Base-by-base conservation (phyloP, 176 grass and related monocot species). In the Oryza rufipogon region DNA sequence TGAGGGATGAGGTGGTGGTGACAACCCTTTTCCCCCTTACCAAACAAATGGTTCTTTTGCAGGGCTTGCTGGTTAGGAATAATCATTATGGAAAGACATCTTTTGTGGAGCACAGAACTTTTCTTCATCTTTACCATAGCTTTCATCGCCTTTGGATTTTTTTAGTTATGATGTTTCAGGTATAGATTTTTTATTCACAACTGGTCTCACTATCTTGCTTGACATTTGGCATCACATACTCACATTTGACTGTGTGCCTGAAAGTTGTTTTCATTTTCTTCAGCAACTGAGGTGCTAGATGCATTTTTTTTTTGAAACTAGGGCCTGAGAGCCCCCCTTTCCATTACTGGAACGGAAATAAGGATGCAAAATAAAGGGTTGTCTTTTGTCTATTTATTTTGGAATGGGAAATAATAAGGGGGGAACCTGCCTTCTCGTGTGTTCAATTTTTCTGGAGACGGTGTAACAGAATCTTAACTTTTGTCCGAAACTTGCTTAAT, bases 81-180 rank as follows among this genome's bases (percentile, higher is more conserved):
- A 89, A 95, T 75, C 96, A 90, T 93, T 98, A 95, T 56, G 95
- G 95, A 58, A 97, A 97, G 81, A 97, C 95, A 51, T 94, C 92
- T 86, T 97, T 97, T 86, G 95, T 97, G 63, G 95, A 97, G 80
- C 95, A 97, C 71, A 91, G 95, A 77, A 91, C 90, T 78, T 94
- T 97, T 89, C 82, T 97, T 83, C 95, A 97, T 92, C 92, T 97
- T 82, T 97, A 97, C 80, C 95, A 97, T 80, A 97, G 95, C 83
- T 97, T 97, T 77, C 95, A 97, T 67, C 95, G 95, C 70, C 95
- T 97, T 47, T 97, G 95, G 95, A 94, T 97, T 16, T 97, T 97
- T 85, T 86, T 97, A 76, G 65, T 97, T 86, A 86, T 97, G 95
- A 97, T 97, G 95, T 97, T 95, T 86, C 93, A 95, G 93, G 93